Percentiles rank a stretch among this genome's conserved stretches.
Evolutionary conservation across 192 early-diverging fungal genomes (phyloP).

Genomic region (Coemansia sp.): DNA sequence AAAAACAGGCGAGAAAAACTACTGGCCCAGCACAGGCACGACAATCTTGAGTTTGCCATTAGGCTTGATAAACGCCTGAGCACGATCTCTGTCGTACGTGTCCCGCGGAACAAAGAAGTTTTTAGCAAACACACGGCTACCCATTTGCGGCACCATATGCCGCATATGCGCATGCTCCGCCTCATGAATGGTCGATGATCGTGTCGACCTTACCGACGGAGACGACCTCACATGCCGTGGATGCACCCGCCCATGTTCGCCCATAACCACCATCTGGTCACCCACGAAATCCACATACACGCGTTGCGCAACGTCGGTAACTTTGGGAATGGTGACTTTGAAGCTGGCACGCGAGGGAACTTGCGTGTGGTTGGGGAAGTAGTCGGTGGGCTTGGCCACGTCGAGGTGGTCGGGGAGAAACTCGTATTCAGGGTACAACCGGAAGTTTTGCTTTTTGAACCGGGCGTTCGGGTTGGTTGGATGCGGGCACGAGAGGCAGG

Average conservation of each 20-base stretch:
- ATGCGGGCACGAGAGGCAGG: conserved; percentile 45
- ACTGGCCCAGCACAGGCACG: conserved; percentile 27
- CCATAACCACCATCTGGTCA: conserved; percentile 50
- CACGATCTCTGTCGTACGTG: conserved; percentile 49
- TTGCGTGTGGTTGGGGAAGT: conserved; percentile 49
- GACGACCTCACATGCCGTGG: conserved; percentile 7
- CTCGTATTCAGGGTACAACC: conserved; percentile 53
- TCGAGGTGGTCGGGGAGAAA: conserved; percentile 37
- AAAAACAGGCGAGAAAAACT: neutral
- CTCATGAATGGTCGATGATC: conserved; percentile 22
- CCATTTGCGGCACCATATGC: neutral
- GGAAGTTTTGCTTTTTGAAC: conserved; percentile 47
- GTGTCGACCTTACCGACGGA: conserved; percentile 27
- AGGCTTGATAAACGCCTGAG: conserved; percentile 51
- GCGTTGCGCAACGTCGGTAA: conserved; percentile 27
- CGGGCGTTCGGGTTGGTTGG: conserved; percentile 47
- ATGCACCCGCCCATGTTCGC: conserved; percentile 31
- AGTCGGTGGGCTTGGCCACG: conserved; percentile 35
- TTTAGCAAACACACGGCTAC: conserved; percentile 33
- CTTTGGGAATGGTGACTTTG: conserved; percentile 35
- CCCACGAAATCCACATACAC: conserved; percentile 53
- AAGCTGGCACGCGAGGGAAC: conserved; percentile 30
- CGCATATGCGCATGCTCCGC: neutral
- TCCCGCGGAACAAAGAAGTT: conserved; percentile 54
- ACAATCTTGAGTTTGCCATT: conserved; percentile 55